Evolutionary conservation across 805 yeast genomes (phyloP).

Genomic region (Wickerhamomyces bisporus): DNA sequence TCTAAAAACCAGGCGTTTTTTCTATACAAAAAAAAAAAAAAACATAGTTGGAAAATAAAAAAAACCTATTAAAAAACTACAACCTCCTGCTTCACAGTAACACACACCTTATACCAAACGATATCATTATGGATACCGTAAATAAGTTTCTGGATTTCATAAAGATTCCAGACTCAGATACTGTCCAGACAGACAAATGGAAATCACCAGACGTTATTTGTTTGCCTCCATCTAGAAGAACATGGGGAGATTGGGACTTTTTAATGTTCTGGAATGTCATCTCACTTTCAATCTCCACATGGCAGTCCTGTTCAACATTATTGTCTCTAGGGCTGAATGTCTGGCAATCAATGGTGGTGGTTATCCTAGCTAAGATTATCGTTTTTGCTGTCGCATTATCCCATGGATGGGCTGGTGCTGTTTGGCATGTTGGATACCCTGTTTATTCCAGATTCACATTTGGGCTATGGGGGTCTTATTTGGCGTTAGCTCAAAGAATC

Average conservation of each 20-base stretch:
- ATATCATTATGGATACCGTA: no score
- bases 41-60: no score
- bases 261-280: constrained; percentile 39
- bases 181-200: constrained; percentile 20
- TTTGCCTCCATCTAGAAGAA: constrained; percentile 38
- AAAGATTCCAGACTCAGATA: constrained; percentile 18
- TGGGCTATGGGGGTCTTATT: constrained; percentile 41
- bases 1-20: no score
- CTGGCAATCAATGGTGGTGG: constrained; percentile 38
- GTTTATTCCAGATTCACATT: constrained; percentile 38
- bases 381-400: constrained; percentile 35
- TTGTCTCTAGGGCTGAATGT: constrained; percentile 39
- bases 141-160: constrained; percentile 1
- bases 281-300: constrained; percentile 33
- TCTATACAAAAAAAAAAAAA: no score
- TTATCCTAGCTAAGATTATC: constrained; percentile 36
- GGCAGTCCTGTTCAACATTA: constrained; percentile 38
- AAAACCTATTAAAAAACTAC: no score
- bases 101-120: no score
- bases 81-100: no score
- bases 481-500: constrained; percentile 40
- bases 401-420: constrained; percentile 43
- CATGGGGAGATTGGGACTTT: constrained; percentile 41
- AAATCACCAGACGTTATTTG: constrained; percentile 40
- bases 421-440: constrained; percentile 46